These are phyloP conservation scores for Leccinum imitatum DNA, from an alignment of 768 basidiomycete species.

Conservation along the genomic window DNA sequence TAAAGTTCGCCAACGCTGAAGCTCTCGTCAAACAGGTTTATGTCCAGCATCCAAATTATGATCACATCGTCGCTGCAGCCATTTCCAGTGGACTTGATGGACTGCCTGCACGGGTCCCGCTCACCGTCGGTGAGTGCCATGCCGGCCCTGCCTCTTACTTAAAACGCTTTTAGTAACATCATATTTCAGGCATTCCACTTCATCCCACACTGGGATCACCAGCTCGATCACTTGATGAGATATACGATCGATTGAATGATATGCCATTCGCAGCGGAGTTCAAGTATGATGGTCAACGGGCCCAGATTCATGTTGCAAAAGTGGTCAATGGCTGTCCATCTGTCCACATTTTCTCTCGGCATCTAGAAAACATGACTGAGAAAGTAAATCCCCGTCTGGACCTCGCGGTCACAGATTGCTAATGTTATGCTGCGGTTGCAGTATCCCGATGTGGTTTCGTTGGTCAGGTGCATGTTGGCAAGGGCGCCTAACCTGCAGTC, in stretches of 20 bases:
- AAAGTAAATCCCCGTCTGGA: conserved; percentile 48
- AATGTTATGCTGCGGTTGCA: conserved; percentile 30
- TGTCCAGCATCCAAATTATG: conserved; percentile 76
- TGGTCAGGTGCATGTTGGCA: conserved; percentile 54
- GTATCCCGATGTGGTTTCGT: conserved; percentile 79
- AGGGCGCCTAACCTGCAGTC: conserved; percentile 44
- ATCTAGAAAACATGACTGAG: conserved; percentile 89
- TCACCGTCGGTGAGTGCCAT: conserved; percentile 60
- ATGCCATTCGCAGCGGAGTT: conserved; percentile 82
- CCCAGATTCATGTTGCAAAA: conserved; percentile 65
- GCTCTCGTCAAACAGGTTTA: conserved; percentile 68
- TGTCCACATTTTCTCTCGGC: conserved; percentile 80
- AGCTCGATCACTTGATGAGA: conserved; percentile 76
- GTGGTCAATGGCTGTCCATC: conserved; percentile 26
- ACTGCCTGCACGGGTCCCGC: conserved; percentile 57
- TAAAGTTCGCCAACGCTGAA: conserved; percentile 57
- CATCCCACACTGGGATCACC: conserved; percentile 88
- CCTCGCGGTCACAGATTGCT: conserved; percentile 2
- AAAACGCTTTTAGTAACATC: conserved; percentile 11
- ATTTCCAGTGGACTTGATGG: conserved; percentile 60
- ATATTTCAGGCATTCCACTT: conserved; percentile 67
- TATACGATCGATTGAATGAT: conserved; percentile 68
- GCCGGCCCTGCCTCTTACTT: conserved; percentile 2
- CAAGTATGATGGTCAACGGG: conserved; percentile 89
- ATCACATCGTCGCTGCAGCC: conserved; percentile 62